Evolutionary conservation across 108 stramenopile genomes (phyloP).

Genomic region (Conticribra weissflogii): DNA sequence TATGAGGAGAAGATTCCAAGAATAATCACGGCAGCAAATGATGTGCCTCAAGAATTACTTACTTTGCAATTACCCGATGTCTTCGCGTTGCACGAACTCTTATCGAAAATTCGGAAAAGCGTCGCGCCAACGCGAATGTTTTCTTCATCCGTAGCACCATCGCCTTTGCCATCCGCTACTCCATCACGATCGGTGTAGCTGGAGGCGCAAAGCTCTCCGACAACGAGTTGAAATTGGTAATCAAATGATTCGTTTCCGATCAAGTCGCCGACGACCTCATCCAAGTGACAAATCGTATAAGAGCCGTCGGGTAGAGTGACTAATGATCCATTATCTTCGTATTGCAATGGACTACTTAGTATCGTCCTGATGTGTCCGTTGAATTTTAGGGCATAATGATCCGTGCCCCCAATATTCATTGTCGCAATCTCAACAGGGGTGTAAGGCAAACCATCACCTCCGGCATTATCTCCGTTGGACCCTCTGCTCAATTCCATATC

Average conservation of each 20-base stretch:
- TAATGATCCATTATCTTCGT: constrained; percentile 13
- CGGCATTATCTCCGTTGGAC: not conserved
- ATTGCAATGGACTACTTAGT: constrained; percentile 16
- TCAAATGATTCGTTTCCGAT: constrained; percentile 13
- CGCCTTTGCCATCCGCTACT: constrained; percentile 30
- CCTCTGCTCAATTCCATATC: constrained; percentile 29
- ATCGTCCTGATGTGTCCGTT: constrained; percentile 37
- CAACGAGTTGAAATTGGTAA: constrained; percentile 16
- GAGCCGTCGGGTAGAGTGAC: constrained; percentile 15
- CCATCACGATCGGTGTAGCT: constrained; percentile 33
- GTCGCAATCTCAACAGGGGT: constrained; percentile 24
- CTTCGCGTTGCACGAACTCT: constrained; percentile 11
- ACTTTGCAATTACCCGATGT: not conserved
- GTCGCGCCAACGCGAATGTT: constrained; percentile 2
- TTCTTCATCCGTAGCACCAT: constrained; percentile 30
- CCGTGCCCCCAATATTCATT: constrained; percentile 4
- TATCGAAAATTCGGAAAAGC: constrained; percentile 9
- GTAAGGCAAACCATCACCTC: constrained; percentile 15
- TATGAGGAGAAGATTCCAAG: not conserved
- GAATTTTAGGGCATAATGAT: constrained; percentile 33
- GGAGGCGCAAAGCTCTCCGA: constrained; percentile 5
- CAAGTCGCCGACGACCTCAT: constrained; percentile 23
- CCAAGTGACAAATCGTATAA: constrained; percentile 31
- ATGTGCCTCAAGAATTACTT: not conserved
- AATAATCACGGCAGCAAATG: not conserved